Percentiles rank a stretch among this genome's conserved stretches.
Conservation (phyloP, 1,284 basidiomycete species). For the Vanrija sp. region DNA sequence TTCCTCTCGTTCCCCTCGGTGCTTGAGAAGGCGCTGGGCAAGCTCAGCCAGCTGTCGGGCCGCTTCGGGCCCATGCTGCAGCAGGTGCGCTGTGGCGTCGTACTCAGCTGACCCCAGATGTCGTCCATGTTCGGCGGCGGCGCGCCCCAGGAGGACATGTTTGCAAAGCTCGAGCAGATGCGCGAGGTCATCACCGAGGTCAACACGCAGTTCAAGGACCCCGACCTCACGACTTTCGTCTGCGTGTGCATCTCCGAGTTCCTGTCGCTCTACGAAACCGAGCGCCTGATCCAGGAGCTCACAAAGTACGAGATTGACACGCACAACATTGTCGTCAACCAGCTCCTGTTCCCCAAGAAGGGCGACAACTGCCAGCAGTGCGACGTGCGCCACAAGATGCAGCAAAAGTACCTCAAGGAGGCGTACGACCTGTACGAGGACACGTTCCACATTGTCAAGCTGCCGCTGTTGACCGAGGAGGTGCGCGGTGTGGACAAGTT, state of each 20-base stretch:
- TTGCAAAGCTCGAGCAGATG: slow-evolving; percentile 96
- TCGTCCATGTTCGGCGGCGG: slow-evolving; percentile 84
- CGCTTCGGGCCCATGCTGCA: slow-evolving; percentile 96
- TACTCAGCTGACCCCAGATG: slow-evolving; percentile 58
- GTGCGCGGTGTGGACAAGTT: slow-evolving; percentile 92
- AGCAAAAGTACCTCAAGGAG: slow-evolving; percentile 91
- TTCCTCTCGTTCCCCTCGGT: slow-evolving; percentile 98
- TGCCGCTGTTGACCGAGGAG: slow-evolving; percentile 93
- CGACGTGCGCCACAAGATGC: slow-evolving; percentile 90
- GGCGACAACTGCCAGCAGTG: slow-evolving; percentile 93
- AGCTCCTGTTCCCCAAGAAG: slow-evolving; percentile 88
- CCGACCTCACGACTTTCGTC: slow-evolving; percentile 96
- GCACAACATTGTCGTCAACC: slow-evolving; percentile 97
- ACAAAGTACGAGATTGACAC: slow-evolving; percentile 97
- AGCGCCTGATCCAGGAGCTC: slow-evolving; percentile 93
- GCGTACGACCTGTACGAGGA: slow-evolving; percentile 94
- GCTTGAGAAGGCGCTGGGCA: slow-evolving; percentile 93
- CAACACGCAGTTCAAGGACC: slow-evolving; percentile 98
- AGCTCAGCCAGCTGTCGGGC: slow-evolving; percentile 84
- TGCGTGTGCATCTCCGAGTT: slow-evolving; percentile 99
- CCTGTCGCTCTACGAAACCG: slow-evolving; percentile 96
- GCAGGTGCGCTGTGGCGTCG: slow-evolving; percentile 56
- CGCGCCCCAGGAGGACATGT: slow-evolving; percentile 92
- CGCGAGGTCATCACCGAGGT: slow-evolving; percentile 95
- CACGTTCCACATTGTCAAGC: slow-evolving; percentile 90